These are phyloP conservation scores for Fusarium sp. DNA, from an alignment of 2,329 filamentous ascomycete species.

Conservation along the genomic window DNA sequence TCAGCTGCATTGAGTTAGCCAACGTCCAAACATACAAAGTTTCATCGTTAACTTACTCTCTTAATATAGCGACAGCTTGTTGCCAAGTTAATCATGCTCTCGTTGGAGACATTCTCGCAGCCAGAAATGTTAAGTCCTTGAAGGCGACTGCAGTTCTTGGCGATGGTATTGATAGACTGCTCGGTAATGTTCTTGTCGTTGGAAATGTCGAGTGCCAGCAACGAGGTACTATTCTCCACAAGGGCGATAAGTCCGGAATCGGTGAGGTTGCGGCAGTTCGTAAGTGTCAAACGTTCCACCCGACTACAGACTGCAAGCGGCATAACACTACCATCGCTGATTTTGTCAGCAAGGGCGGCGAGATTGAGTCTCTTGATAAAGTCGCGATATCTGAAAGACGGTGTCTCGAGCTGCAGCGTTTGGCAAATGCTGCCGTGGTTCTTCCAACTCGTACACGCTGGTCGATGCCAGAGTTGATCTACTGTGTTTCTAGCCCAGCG, in stretches of 20 bases:
- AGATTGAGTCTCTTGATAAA: conserved; percentile 94
- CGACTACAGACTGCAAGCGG: conserved; percentile 87
- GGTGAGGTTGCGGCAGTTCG: conserved; percentile 85
- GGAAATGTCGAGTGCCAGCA: conserved; percentile 92
- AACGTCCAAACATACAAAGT: background rate
- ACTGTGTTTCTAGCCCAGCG: conserved; percentile 93
- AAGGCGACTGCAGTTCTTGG: conserved; percentile 82
- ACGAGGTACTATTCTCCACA: conserved; percentile 78
- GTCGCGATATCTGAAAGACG: conserved; percentile 88
- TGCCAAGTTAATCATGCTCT: conserved; percentile 83
- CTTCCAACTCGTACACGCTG: conserved; percentile 86
- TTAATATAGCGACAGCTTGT: conserved; percentile 88
- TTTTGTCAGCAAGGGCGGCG: conserved; percentile 75
- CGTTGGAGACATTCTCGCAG: conserved; percentile 85
- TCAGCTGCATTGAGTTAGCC: conserved; percentile 67
- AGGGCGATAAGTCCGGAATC: conserved; percentile 85
- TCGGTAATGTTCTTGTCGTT: conserved; percentile 87
- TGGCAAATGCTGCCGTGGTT: conserved; percentile 84
- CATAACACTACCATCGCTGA: conserved; percentile 90
- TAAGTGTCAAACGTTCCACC: conserved; percentile 91
- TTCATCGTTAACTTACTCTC: conserved; percentile 66
- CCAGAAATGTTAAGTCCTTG: conserved; percentile 94
- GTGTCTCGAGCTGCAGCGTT: conserved; percentile 76
- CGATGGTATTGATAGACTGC: conserved; percentile 78
- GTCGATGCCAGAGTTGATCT: conserved; percentile 93